Conservation (phyloP, 768 basidiomycete species). For the Suillus occidentalis region DNA sequence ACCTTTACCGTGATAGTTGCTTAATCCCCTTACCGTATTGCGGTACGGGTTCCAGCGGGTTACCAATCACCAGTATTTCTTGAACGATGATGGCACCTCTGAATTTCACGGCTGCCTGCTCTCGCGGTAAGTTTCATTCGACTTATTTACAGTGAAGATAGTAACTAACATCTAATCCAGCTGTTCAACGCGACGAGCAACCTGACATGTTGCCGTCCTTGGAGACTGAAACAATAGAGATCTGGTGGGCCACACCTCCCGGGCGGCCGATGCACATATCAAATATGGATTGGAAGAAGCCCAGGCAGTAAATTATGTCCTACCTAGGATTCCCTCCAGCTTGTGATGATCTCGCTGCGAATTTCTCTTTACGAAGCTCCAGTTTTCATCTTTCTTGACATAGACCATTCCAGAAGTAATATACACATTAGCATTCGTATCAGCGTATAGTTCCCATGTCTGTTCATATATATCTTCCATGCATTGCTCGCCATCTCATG, state of each 20-base stretch:
- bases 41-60: no score
- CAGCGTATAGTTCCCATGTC: background rate
- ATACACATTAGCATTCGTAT: background rate
- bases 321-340: background rate
- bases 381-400: no score
- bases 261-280: background rate
- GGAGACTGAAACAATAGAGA: background rate
- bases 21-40: no score
- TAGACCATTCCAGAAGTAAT: background rate
- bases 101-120: no score
- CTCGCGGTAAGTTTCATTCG: no score
- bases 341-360: background rate
- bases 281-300: background rate
- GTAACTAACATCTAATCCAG: no score
- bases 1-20: no score
- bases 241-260: background rate
- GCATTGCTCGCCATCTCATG: background rate
- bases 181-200: no score
- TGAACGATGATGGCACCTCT: no score
- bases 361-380: background rate
- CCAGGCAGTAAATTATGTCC: background rate
- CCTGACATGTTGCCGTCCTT: no score
- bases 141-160: no score
- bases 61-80: no score
- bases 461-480: background rate